Base-by-base conservation (phyloP, 495 filamentous ascomycete genomes). In the Pyrenula aspistea region DNA sequence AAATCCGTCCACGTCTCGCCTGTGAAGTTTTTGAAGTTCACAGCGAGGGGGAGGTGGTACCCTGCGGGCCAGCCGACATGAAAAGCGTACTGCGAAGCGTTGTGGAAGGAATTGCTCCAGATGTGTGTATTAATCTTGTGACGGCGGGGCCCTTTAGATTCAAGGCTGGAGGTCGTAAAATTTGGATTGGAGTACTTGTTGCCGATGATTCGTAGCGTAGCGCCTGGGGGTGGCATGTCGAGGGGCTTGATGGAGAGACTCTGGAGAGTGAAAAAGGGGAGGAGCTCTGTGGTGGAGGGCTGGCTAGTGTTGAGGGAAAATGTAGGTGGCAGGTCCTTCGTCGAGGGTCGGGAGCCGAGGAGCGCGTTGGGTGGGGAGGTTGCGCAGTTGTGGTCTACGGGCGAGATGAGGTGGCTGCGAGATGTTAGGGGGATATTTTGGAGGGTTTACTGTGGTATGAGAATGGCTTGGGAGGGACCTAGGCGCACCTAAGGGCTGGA, bases 161-260 rank as follows among this genome's bases (percentile, higher is more conserved):
- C 42, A 10, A 42, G 23, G 15, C 47, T 48, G 36, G 11, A 22
- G 24, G 49, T 57, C 52, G 62, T 64, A n/a, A n/a, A n/a, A n/a
- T n/a, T n/a, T n/a, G n/a, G n/a, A n/a, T n/a, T n/a, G n/a, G n/a
- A n/a, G n/a, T n/a, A n/a, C n/a, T n/a, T n/a, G n/a, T n/a, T n/a
- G 0, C 64, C 68, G 21, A 21, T 60, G 10, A 68, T 24, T 49
- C 49, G 54, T 2, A 69, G 25, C 10, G 8, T 58, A 2, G 55
- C 56, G n/a, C 62, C 61, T 1, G 58, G 56, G 11, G 50, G 58
- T 11, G 65, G 69, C 15, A 58, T 56, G 53, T 52, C 63, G 55
- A 71, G 59, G 19, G 69, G 67, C 50, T 69, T 63, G 22, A 71
- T 56, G 31, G 60, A 67, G 42, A 71, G 63, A 0, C 25, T 55